Evolutionary conservation across 352 stramenopile species (phyloP), one percentile per base, ranked within the genome.

Genomic region (Phytophthora multivora): DNA sequence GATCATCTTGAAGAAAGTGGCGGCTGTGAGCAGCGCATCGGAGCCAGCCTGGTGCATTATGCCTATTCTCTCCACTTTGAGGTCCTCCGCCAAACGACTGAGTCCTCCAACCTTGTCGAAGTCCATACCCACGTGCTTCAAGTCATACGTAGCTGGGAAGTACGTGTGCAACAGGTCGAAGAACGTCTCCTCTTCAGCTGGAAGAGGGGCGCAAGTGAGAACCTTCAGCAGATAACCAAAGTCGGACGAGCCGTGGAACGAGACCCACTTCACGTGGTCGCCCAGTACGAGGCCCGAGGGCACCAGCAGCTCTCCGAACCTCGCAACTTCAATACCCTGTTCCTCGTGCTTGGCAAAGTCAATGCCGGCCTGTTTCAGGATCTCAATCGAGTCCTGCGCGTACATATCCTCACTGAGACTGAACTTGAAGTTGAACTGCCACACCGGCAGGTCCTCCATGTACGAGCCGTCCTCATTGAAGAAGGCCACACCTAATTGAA

Each of bases 361-460:
- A 50, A 99, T 99, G 12, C 98, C 98, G 2, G 93, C 97, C 51
- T 98, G 90, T 55, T 98, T 97, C 21, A 99, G 79, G 51, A 99
- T 90, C 73, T 99, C 96, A 71, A 99, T 99, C 39, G 93, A 98
- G 77, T 99, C 97, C 70, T 99, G 96, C 25, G 97, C 97, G 86
- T 99, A 99, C 93, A 99, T 99, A 83, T 99, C 98, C 64, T 99
- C 96, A 54, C 91, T 81, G 26, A 99, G 70, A 63, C 89, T 97
- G 69, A 99, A 99, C 75, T 98, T 97, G 80, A 99, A 99, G 84
- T 99, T 99, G 83, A 99, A 99, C 80, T 99, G 98, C 96, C 95
- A 99, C 67, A 98, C 98, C 4, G 95, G 96, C 80, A 97, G 95
- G 51, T 95, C 95, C 41, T 81, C 75, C 71, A 98, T 97, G 70